Percentiles rank a stretch among this genome's conserved stretches.
These are phyloP conservation scores for Penicillium cinerascens DNA, from an alignment of 495 filamentous ascomycete genomes.

Conservation along the genomic window DNA sequence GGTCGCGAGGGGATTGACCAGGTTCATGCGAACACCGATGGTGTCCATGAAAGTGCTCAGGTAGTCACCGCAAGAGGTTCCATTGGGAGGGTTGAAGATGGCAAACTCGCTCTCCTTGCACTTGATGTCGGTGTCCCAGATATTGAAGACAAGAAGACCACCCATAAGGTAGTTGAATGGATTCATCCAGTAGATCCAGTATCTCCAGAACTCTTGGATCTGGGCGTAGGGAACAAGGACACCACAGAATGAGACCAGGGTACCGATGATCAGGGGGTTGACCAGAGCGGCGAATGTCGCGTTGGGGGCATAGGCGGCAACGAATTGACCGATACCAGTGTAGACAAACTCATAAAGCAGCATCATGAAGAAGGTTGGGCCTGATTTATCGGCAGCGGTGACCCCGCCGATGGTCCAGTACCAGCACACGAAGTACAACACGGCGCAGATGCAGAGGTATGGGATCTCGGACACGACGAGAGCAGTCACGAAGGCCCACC, in stretches of 20 bases:
- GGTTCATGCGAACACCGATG: constrained; percentile 45
- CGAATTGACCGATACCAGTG: constrained; percentile 57
- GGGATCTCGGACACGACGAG: constrained; percentile 51
- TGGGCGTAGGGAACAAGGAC: constrained; percentile 38
- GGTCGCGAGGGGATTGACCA: constrained; percentile 52
- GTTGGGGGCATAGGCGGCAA: constrained; percentile 54
- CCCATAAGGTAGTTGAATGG: constrained; percentile 68
- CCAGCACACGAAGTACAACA: constrained; percentile 50
- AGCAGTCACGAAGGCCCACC: constrained; percentile 48
- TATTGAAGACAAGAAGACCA: constrained; percentile 54
- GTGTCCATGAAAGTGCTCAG: constrained; percentile 45
- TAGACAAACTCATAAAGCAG: constrained; percentile 52
- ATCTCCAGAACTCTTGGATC: constrained; percentile 59
- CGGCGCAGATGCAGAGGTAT: constrained; percentile 45
- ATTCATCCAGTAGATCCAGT: constrained; percentile 74
- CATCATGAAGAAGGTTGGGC: constrained; percentile 51
- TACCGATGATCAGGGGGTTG: constrained; percentile 52
- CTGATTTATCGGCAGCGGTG: constrained; percentile 41
- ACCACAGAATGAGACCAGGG: constrained; percentile 53
- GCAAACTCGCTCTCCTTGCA: constrained; percentile 59
- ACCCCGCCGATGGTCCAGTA: constrained; percentile 44
- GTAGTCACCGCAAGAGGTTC: constrained; percentile 57
- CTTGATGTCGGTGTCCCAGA: constrained; percentile 53
- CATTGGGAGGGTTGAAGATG: constrained; percentile 49
- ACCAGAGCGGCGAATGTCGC: constrained; percentile 53